phyloP scores from a whole-genome alignment of 176 grass and related monocot genomes.

The Oropetium thomaeum region DNA sequence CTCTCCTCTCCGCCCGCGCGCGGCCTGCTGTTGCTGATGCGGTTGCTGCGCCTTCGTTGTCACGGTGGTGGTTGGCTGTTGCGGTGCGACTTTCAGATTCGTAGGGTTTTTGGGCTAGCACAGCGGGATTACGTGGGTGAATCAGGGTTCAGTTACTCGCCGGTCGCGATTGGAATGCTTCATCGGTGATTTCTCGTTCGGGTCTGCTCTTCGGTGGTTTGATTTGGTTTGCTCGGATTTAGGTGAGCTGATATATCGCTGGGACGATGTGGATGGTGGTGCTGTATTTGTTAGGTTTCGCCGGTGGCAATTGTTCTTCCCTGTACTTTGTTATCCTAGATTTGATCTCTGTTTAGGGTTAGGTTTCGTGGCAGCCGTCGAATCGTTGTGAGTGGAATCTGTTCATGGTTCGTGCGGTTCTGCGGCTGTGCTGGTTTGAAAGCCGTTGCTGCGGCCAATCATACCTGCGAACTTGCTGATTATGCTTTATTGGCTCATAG shows the following conservation, averaged over 20 bases:
- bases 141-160: background rate
- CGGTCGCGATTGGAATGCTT: background rate
- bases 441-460: background rate
- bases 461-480: background rate
- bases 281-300: background rate
- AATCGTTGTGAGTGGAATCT: background rate
- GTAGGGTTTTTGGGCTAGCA: background rate
- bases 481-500: constrained; percentile 8
- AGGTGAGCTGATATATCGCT: background rate
- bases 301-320: background rate
- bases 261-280: background rate
- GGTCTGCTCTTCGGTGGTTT: background rate
- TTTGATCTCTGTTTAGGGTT: background rate
- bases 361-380: background rate
- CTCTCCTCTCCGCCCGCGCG: background rate
- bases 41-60: background rate
- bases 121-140: background rate
- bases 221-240: background rate
- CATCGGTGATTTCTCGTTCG: background rate
- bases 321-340: background rate
- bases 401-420: background rate
- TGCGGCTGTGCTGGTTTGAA: background rate
- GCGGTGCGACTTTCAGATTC: background rate
- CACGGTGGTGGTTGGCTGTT: background rate
- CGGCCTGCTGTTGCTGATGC: background rate